Evolutionary conservation across 129 eudicot species (phyloP), one percentile per base, ranked within the genome.

Genomic region (Helianthus tuberosus): DNA sequence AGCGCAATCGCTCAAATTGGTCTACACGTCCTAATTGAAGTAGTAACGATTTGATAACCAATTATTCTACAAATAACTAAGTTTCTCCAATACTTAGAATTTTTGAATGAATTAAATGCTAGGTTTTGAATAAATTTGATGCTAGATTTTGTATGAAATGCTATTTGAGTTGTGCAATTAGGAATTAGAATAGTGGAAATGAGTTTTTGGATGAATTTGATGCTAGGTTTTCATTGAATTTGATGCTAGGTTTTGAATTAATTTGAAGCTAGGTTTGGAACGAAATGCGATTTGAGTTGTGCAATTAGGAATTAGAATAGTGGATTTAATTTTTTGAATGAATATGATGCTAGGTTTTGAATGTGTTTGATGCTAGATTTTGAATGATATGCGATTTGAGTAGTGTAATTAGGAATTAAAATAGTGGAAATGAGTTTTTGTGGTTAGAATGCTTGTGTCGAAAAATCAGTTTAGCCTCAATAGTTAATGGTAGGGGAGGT

Each of bases 301-400:
- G 11, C 20, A 20, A 25, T 11, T 20, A 51, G 54, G n/a, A 20
- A 25, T 11, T 20, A 51, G 54, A 13, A 36, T 59, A 57, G 59
- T 8, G 46, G 46, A 39, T 6, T 5, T 39, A 6, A 39, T 27
- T 39, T 29, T 41, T 46, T 11, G 58, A 3, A 36, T 41, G 64
- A 51, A 15, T 53, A 4, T 39, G 46, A 5, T 39, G 46, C 46
- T 39, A 39, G 7, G 46, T 39, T 39, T 38, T 38, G 43, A 38
- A 38, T 38, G 46, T 5, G 8, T 39, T 64, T 66, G 48, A n/a
- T 47, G 5, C 13, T 43, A 38, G 60, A 36, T 48, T 67, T 41
- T 58, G 46, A 41, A 58, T 54, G 39, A 62, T 68, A 72, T 66
- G 43, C 6, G 73, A 80, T 38, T 66, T 43, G 68, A 76, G 81